Evolutionary conservation across 2,329 filamentous ascomycete genomes (phyloP).

Genomic region (Ophiocordyceps camponoti-rufipedis): DNA sequence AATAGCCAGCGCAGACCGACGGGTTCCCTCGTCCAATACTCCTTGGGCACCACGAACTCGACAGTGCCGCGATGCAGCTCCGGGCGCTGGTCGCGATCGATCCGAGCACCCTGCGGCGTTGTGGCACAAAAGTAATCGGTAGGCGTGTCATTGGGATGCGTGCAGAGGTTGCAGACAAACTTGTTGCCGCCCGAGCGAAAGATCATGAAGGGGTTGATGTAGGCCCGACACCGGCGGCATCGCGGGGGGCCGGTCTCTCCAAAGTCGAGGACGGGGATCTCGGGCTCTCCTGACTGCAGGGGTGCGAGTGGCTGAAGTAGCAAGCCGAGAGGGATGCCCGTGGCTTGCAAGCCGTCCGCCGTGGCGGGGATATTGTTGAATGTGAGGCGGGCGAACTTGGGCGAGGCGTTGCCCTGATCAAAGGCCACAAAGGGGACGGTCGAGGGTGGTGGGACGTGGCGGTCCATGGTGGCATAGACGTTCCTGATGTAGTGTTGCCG

Average conservation of each 20-base stretch:
- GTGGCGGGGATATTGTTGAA: constrained; percentile 84
- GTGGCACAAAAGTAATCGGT: constrained; percentile 87
- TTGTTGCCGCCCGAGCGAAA: constrained; percentile 90
- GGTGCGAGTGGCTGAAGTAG: constrained; percentile 75
- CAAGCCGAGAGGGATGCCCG: constrained; percentile 71
- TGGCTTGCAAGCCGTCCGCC: constrained; percentile 60
- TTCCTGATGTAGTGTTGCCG: constrained; percentile 75
- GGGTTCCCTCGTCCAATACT: constrained; percentile 94
- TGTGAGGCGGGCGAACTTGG: constrained; percentile 80
- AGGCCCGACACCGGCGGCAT: constrained; percentile 82
- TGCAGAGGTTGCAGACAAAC: constrained; percentile 96
- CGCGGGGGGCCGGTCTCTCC: constrained; percentile 78
- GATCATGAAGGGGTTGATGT: constrained; percentile 98
- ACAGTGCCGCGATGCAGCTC: constrained; percentile 86
- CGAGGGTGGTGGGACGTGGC: constrained; percentile 76
- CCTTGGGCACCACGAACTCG: constrained; percentile 91
- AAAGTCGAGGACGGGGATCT: constrained; percentile 88
- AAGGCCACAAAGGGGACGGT: constrained; percentile 80
- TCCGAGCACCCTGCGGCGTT: constrained; percentile 67
- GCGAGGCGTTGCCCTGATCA: constrained; percentile 92
- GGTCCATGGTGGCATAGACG: constrained; percentile 89
- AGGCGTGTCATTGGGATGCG: constrained; percentile 86
- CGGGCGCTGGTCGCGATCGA: constrained; percentile 75
- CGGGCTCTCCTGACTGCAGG: constrained; percentile 65
- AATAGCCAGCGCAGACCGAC: constrained; percentile 80